Percentiles rank a stretch among this genome's conserved stretches.
Evolutionary conservation across 192 early-diverging fungal genomes (phyloP).

Genomic region (Gaertneriomyces semiglobifer): DNA sequence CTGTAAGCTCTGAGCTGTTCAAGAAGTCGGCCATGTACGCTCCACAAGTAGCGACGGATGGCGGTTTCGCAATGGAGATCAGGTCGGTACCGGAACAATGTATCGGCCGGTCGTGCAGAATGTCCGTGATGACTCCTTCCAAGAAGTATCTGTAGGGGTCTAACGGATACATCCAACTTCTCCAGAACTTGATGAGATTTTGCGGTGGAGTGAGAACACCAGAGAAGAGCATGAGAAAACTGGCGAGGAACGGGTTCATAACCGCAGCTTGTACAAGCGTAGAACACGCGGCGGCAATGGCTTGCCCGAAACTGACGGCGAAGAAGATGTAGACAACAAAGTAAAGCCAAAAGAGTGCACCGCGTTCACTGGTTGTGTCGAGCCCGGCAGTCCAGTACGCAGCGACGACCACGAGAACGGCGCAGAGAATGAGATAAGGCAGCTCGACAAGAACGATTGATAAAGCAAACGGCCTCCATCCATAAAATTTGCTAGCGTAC

Average conservation of each 20-base stretch:
- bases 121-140: slow-evolving; percentile 60
- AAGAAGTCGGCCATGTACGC: slow-evolving; percentile 17
- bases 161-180: slow-evolving; percentile 62
- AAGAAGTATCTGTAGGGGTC: slow-evolving; percentile 60
- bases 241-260: slow-evolving; percentile 60
- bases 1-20: slow-evolving; percentile 15
- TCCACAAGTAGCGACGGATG: slow-evolving; percentile 20
- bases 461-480: slow-evolving; percentile 60
- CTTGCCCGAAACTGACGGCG: slow-evolving; percentile 56
- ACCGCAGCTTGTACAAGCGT: slow-evolving; percentile 59
- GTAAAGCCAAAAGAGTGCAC: slow-evolving; percentile 59
- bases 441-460: slow-evolving; percentile 59
- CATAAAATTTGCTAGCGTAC: slow-evolving; percentile 60
- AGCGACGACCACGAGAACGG: slow-evolving; percentile 51
- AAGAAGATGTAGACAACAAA: slow-evolving; percentile 55
- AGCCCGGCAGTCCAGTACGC: slow-evolving; percentile 66
- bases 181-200: slow-evolving; percentile 61
- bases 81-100: slow-evolving; percentile 44
- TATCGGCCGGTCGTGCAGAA: slow-evolving; percentile 48
- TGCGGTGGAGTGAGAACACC: slow-evolving; percentile 59
- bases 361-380: slow-evolving; percentile 41
- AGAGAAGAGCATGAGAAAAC: slow-evolving; percentile 57
- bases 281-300: slow-evolving; percentile 52
- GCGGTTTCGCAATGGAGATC: slow-evolving; percentile 41
- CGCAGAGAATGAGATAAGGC: slow-evolving; percentile 56